Evolutionary conservation across 1,284 basidiomycete species (phyloP).

Genomic region (Cryptococcus wingfieldii): DNA sequence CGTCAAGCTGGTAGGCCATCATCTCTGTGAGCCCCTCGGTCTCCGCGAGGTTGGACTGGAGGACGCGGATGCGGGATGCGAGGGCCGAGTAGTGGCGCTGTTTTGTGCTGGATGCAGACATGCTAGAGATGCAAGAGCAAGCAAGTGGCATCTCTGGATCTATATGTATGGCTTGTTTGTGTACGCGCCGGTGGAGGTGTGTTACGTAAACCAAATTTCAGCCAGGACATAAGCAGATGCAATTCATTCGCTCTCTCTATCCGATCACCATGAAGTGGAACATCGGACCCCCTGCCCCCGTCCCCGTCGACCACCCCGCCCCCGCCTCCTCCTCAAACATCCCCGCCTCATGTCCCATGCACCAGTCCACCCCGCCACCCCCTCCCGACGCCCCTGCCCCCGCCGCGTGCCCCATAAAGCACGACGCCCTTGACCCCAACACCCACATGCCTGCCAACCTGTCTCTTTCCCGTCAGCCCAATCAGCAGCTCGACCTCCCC

Average conservation of each 20-base stretch:
- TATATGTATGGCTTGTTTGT: background rate
- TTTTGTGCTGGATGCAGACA: slow-evolving; percentile 35
- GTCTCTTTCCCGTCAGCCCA: slow-evolving; percentile 51
- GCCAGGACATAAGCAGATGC: too few species aligned
- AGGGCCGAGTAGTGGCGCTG: slow-evolving; percentile 45
- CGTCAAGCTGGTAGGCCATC: slow-evolving; percentile 37
- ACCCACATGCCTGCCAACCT: slow-evolving; percentile 83
- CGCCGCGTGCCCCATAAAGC: slow-evolving; percentile 46
- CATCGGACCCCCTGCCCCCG: slow-evolving; percentile 20
- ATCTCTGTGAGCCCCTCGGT: slow-evolving; percentile 36
- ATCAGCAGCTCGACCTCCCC: slow-evolving; percentile 58
- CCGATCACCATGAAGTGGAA: slow-evolving; percentile 33
- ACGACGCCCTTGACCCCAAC: slow-evolving; percentile 61
- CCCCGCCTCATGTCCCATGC: slow-evolving; percentile 42
- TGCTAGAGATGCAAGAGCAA: slow-evolving; percentile 1
- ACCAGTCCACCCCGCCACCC: slow-evolving; percentile 8
- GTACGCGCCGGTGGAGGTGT: background rate
- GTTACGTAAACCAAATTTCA: too few species aligned
- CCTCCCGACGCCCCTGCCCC: slow-evolving; percentile 11
- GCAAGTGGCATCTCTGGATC: background rate
- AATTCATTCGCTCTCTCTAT: too few species aligned
- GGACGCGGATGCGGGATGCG: slow-evolving; percentile 31
- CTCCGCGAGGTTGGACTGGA: slow-evolving; percentile 38
- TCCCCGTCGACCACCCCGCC: slow-evolving; percentile 5
- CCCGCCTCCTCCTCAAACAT: slow-evolving; percentile 2